phyloP scores from a whole-genome alignment of 2,329 filamentous ascomycete species.

The Teratosphaeria pseudoeucalypti region DNA sequence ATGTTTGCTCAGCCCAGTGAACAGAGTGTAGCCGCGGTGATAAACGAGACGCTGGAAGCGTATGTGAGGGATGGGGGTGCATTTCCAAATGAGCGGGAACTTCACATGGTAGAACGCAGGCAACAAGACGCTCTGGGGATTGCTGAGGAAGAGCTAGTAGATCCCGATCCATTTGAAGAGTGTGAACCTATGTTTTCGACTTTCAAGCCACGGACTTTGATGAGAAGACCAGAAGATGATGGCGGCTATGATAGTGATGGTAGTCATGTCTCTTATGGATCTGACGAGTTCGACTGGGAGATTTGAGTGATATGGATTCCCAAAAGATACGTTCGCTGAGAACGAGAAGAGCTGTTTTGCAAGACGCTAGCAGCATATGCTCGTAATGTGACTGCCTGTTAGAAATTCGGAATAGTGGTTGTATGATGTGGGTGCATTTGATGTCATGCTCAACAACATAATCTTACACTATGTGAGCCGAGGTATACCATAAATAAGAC shows the following conservation, averaged over 20 bases:
- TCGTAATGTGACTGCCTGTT: too few relatives aligned
- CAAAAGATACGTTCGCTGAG: not conserved
- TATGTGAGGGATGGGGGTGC: not conserved
- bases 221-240: not conserved
- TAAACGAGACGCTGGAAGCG: not conserved
- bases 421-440: not conserved
- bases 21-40: not conserved
- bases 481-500: not conserved
- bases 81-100: not conserved
- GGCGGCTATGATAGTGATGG: not conserved
- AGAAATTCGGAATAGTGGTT: too few relatives aligned
- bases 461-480: not conserved
- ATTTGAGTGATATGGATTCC: not conserved
- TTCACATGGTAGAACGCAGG: not conserved
- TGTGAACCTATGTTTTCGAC: not conserved
- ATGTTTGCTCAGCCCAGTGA: not conserved
- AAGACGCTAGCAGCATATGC: too few relatives aligned
- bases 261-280: not conserved
- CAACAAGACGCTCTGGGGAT: not conserved
- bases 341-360: not conserved
- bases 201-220: not conserved
- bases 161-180: not conserved
- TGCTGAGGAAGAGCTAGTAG: not conserved
- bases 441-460: not conserved
- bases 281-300: not conserved